Conservation (phyloP, 2,329 filamentous ascomycete genomes). For the Pseudogymnoascus sp. region DNA sequence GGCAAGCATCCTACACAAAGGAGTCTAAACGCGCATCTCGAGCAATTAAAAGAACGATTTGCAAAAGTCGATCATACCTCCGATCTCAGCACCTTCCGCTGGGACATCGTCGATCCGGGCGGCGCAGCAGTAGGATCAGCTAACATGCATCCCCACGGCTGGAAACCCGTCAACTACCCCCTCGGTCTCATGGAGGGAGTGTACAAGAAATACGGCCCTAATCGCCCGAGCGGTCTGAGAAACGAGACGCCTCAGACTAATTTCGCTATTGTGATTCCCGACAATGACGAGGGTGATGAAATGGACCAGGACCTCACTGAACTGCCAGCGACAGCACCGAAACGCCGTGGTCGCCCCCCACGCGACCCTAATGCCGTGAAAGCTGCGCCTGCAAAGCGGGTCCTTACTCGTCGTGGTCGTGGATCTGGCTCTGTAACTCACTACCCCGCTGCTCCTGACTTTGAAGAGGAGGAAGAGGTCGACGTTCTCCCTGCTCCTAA, state of each 20-base stretch:
- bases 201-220: not conserved
- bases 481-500: not conserved
- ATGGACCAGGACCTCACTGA: not conserved
- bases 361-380: not conserved
- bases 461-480: not conserved
- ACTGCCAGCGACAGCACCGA: not conserved
- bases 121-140: not conserved
- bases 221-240: not conserved
- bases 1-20: slow-evolving; percentile 53
- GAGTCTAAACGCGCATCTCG: slow-evolving; percentile 51
- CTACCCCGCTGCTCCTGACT: not conserved
- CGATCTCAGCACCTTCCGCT: slow-evolving; percentile 13
- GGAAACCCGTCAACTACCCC: not conserved
- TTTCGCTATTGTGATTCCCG: not conserved
- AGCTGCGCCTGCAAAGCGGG: not conserved
- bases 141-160: not conserved
- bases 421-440: not conserved
- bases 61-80: slow-evolving; percentile 10
- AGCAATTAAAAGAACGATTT: slow-evolving; percentile 3
- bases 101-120: slow-evolving; percentile 12
- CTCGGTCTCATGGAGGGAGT: not conserved
- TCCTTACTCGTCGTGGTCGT: not conserved
- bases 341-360: not conserved
- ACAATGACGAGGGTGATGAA: not conserved
- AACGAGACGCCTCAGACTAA: not conserved